These are phyloP conservation scores for Trichoderma pleuroti DNA, from an alignment of 2,329 filamentous ascomycete genomes.

Conservation along the genomic window DNA sequence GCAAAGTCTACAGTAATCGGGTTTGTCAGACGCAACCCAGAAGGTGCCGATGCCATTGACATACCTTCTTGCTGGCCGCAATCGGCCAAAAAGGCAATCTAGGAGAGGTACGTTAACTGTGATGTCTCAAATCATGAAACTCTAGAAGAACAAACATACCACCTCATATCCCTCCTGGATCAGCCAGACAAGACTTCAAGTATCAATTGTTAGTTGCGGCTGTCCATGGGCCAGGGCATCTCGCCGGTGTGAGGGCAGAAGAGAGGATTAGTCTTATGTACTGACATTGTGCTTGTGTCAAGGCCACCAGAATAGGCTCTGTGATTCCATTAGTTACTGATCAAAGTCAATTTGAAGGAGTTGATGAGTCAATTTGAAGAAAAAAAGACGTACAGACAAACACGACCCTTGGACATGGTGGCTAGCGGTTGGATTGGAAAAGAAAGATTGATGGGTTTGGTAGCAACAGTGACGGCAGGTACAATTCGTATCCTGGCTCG, in stretches of 20 bases:
- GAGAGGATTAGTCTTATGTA: too few relatives aligned
- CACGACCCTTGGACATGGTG: constrained; percentile 15
- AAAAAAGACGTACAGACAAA: constrained; percentile 10
- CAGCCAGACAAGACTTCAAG: constrained; percentile 40
- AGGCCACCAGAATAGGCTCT: constrained; percentile 27
- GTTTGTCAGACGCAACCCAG: too few relatives aligned
- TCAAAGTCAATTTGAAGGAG: not conserved
- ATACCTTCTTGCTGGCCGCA: too few relatives aligned
- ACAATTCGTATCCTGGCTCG: not conserved
- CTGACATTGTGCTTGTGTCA: too few relatives aligned
- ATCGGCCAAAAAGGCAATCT: constrained; percentile 50
- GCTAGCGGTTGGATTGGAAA: not conserved
- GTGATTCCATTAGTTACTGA: not conserved
- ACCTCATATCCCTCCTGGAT: constrained; percentile 25
- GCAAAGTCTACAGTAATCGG: constrained; percentile 50
- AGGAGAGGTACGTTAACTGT: too few relatives aligned
- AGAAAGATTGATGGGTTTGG: not conserved
- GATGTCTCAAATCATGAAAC: too few relatives aligned
- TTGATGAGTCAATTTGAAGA: not conserved
- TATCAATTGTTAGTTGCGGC: too few relatives aligned
- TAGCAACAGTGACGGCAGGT: not conserved
- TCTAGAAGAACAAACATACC: too few relatives aligned
- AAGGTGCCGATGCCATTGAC: too few relatives aligned
- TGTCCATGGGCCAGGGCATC: too few relatives aligned
- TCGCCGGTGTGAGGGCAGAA: too few relatives aligned